Evolutionary conservation across 1,284 basidiomycete species (phyloP).

Genomic region (Austropuccinia psidii): DNA sequence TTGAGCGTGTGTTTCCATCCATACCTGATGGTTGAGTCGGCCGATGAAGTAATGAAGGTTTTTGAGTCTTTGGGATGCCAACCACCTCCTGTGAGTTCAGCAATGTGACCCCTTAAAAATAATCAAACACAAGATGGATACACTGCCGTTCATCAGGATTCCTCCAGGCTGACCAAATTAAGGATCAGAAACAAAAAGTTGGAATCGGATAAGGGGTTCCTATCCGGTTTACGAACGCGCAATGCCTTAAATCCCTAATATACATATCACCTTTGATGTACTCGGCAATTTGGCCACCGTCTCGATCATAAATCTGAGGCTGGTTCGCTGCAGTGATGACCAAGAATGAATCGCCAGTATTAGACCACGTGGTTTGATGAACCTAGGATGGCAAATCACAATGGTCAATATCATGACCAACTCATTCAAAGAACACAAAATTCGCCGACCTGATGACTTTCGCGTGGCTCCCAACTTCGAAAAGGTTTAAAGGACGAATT

Average conservation of each 20-base stretch:
- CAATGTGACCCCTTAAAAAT: conserved; percentile 73
- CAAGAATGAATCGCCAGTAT: conserved; percentile 73
- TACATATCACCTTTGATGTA: conserved; percentile 95
- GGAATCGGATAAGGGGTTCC: not conserved
- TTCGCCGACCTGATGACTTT: conserved; percentile 73
- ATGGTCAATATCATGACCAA: conserved; percentile 31
- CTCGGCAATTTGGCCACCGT: conserved; percentile 69
- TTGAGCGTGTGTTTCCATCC: conserved; percentile 40
- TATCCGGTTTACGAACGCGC: conserved; percentile 56
- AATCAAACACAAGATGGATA: not conserved
- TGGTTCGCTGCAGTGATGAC: conserved; percentile 80
- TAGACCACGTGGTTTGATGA: conserved; percentile 77
- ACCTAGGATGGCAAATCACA: conserved; percentile 55
- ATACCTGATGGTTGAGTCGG: conserved; percentile 85
- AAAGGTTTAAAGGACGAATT: conserved; percentile 74
- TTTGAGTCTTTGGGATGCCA: conserved; percentile 83
- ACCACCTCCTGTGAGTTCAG: conserved; percentile 75
- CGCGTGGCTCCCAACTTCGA: conserved; percentile 87
- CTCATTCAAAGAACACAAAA: not conserved
- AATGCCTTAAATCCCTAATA: conserved; percentile 96
- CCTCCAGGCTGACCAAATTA: not conserved
- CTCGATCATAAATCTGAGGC: conserved; percentile 76
- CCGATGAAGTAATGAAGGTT: conserved; percentile 82
- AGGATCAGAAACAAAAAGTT: not conserved
- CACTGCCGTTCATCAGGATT: conserved; percentile 25